Conservation (phyloP, 139 green algal species). For the Chlorella sp. region DNA sequence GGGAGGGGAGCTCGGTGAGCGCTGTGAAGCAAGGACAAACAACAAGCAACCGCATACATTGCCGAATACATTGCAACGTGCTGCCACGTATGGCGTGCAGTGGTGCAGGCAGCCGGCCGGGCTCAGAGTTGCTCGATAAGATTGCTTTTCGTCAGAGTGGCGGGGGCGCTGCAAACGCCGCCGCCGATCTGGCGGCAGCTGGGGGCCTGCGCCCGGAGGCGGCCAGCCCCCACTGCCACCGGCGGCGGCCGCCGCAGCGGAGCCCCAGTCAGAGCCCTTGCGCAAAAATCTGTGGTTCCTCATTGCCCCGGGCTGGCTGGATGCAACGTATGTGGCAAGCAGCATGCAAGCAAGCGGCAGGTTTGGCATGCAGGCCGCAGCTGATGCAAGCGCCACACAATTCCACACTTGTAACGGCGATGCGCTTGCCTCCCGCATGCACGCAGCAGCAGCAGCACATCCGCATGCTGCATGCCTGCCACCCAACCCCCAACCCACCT, state of each 20-base stretch:
- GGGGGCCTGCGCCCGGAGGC: background rate
- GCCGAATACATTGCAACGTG: background rate
- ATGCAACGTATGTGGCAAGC: background rate
- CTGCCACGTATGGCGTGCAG: background rate
- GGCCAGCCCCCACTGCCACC: no score
- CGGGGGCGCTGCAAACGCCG: background rate
- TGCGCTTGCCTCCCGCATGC: no score
- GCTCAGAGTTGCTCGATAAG: constrained; percentile 29
- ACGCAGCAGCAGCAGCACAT: no score
- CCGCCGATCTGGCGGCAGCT: background rate
- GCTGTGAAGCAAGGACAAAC: background rate
- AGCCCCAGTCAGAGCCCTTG: constrained; percentile 42
- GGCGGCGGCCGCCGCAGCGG: background rate
- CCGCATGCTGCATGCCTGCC: no score
- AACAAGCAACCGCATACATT: background rate
- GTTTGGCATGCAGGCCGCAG: no score
- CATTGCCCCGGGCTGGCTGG: background rate
- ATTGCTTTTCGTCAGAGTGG: constrained; percentile 7
- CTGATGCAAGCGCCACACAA: no score
- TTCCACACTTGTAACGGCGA: no score
- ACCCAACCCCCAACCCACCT: no score
- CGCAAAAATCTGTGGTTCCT: constrained; percentile 45
- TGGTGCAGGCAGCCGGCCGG: background rate
- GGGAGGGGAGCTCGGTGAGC: background rate
- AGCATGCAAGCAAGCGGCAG: background rate